These are phyloP conservation scores for Raphanus raphanistrum DNA, from an alignment of 345 rosid genomes.

Conservation along the genomic window DNA sequence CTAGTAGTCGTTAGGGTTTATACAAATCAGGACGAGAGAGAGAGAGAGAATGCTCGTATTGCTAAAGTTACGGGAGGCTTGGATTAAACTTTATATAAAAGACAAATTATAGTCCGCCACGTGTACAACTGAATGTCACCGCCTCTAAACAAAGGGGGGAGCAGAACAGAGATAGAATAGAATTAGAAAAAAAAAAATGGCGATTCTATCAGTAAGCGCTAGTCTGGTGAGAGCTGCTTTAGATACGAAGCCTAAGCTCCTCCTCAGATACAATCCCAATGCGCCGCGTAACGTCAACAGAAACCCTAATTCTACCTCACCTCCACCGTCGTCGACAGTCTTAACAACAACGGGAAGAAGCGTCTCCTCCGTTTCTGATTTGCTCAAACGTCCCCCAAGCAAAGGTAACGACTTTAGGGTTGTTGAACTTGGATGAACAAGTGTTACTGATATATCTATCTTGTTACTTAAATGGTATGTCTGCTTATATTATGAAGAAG, in stretches of 20 bases:
- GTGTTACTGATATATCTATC: neutral
- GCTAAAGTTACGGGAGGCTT: neutral
- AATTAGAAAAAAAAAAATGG: conserved; percentile 32
- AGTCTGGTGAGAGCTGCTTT: conserved; percentile 58
- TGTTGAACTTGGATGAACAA: too few relatives aligned
- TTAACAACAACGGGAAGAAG: conserved; percentile 27
- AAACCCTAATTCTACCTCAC: conserved; percentile 28
- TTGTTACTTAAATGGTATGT: neutral
- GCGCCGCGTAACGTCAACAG: conserved; percentile 58
- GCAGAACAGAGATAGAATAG: neutral
- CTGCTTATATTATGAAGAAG: conserved; percentile 1
- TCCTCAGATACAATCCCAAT: conserved; percentile 60
- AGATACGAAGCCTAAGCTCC: conserved; percentile 61
- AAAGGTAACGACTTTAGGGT: conserved; percentile 43
- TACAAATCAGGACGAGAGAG: conserved; percentile 21
- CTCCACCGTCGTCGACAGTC: conserved; percentile 6
- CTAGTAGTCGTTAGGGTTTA: neutral
- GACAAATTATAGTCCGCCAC: conserved; percentile 2
- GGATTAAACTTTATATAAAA: neutral
- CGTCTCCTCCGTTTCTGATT: conserved; percentile 47
- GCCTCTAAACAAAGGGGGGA: neutral
- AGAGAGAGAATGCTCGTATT: neutral
- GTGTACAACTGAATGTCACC: conserved; percentile 24
- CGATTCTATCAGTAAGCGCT: conserved; percentile 39
- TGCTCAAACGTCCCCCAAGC: conserved; percentile 54